A percentile compares a stretch with the other conserved stretches of the same genome.
Conservation (phyloP, 1,284 basidiomycete genomes). For the Ustilago shanxiensis region DNA sequence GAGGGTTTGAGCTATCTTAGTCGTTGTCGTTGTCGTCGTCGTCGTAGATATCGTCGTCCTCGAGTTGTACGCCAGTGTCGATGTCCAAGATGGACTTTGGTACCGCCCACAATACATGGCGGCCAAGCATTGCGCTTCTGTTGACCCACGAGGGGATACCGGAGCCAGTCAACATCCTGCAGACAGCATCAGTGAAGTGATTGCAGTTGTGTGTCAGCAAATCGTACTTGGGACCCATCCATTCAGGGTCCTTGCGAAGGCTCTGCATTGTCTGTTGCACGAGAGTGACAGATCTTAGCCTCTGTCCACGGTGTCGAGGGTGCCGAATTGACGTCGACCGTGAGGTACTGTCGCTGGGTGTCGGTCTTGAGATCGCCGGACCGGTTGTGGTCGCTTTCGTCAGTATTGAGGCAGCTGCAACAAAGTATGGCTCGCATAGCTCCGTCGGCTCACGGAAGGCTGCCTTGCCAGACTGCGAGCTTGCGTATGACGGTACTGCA, state of each 20-base stretch:
- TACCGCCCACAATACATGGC: conserved; percentile 13
- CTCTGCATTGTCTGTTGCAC: conserved; percentile 9
- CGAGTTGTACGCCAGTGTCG: conserved; percentile 13
- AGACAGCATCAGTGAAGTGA: conserved; percentile 62
- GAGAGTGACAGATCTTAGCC: conserved; percentile 1
- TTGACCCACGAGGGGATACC: conserved; percentile 61
- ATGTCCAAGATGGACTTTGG: conserved; percentile 23
- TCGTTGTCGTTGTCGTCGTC: no score
- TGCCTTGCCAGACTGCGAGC: conserved; percentile 12
- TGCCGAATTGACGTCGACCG: not conserved
- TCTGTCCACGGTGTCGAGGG: conserved; percentile 21
- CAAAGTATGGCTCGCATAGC: conserved; percentile 16
- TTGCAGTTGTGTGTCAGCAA: conserved; percentile 63
- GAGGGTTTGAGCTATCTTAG: not conserved
- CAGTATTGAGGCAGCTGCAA: not conserved
- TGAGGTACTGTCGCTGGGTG: not conserved
- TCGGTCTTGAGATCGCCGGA: not conserved
- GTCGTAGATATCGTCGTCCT: conserved; percentile 13
- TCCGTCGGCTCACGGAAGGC: conserved; percentile 23
- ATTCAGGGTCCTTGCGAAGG: conserved; percentile 23
- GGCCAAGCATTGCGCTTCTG: conserved; percentile 22
- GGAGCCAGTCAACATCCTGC: conserved; percentile 54
- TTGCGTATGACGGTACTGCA: conserved; percentile 3
- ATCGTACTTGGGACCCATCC: conserved; percentile 31
- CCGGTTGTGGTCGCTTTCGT: not conserved